phyloP scores from a whole-genome alignment of 2,329 filamentous ascomycete genomes.

The Leptographium radiaticola region DNA sequence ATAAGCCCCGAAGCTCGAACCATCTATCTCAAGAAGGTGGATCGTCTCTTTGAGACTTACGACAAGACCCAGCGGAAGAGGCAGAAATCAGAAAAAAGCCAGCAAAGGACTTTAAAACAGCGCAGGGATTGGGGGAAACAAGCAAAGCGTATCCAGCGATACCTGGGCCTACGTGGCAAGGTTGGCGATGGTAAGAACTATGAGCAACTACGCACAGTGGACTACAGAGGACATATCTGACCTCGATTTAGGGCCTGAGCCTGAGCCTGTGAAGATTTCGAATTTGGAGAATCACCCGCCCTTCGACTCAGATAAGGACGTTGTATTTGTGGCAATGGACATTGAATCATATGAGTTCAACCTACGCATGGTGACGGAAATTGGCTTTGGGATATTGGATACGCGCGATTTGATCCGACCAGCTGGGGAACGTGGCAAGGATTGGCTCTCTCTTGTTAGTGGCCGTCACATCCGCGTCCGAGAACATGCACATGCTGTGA shows the following conservation, averaged over 20 bases:
- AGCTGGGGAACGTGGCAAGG: constrained; percentile 41
- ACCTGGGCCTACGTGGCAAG: constrained; percentile 51
- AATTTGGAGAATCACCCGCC: constrained; percentile 32
- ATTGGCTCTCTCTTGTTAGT: constrained; percentile 56
- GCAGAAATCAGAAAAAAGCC: constrained; percentile 29
- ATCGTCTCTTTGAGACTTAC: background rate
- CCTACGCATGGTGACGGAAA: constrained; percentile 60
- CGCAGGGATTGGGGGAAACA: constrained; percentile 40
- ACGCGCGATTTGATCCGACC: constrained; percentile 40
- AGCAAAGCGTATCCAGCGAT: constrained; percentile 52
- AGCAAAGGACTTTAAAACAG: constrained; percentile 31
- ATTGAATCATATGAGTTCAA: constrained; percentile 66
- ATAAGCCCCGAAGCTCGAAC: background rate
- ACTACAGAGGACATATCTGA: too few species aligned
- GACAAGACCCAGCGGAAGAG: constrained; percentile 14
- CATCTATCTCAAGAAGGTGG: constrained; percentile 3
- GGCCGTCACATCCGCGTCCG: constrained; percentile 64
- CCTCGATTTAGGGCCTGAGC: background rate
- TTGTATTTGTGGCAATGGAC: constrained; percentile 68
- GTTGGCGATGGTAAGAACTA: background rate
- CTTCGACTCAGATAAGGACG: constrained; percentile 35
- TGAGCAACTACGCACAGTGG: background rate
- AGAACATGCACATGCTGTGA: constrained; percentile 54
- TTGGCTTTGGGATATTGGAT: constrained; percentile 75
- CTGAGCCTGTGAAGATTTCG: constrained; percentile 16